Conservation (phyloP, 805 yeast genomes). For the Deakozyma indianensis region DNA sequence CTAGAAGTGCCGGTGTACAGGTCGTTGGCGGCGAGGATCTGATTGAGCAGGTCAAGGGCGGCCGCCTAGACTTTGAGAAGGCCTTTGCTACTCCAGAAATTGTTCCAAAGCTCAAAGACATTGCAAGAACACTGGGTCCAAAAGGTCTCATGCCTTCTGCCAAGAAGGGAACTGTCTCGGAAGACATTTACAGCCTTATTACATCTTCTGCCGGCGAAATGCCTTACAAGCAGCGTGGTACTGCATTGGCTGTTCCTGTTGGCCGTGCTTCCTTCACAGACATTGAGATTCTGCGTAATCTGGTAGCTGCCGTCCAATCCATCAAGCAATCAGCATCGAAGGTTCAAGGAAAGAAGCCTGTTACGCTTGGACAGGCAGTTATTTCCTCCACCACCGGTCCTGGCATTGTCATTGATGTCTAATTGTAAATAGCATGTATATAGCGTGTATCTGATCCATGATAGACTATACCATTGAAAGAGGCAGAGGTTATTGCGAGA, state of each 20-base stretch:
- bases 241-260: constrained; percentile 48
- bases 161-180: constrained; percentile 74
- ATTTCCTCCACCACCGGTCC: constrained; percentile 69
- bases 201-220: constrained; percentile 46
- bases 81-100: constrained; percentile 81
- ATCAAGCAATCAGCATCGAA: constrained; percentile 24
- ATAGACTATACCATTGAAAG: too few species aligned
- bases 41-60: constrained; percentile 46
- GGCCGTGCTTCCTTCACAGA: constrained; percentile 72
- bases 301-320: constrained; percentile 14
- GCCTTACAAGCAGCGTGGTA: constrained; percentile 63
- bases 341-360: constrained; percentile 55
- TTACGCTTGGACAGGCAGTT: constrained; percentile 52
- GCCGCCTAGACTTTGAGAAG: constrained; percentile 47
- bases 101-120: constrained; percentile 38
- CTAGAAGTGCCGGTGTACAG: constrained; percentile 45
- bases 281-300: constrained; percentile 56
- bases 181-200: constrained; percentile 44
- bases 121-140: constrained; percentile 80
- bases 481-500: too few species aligned
- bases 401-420: constrained; percentile 46
- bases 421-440: constrained; percentile 4
- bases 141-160: constrained; percentile 77
- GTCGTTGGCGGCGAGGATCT: constrained; percentile 62
- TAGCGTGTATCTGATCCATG: too few species aligned